Evolutionary conservation across 176 grass and related monocot species (phyloP).

Genomic region (Pontederia crassipes): DNA sequence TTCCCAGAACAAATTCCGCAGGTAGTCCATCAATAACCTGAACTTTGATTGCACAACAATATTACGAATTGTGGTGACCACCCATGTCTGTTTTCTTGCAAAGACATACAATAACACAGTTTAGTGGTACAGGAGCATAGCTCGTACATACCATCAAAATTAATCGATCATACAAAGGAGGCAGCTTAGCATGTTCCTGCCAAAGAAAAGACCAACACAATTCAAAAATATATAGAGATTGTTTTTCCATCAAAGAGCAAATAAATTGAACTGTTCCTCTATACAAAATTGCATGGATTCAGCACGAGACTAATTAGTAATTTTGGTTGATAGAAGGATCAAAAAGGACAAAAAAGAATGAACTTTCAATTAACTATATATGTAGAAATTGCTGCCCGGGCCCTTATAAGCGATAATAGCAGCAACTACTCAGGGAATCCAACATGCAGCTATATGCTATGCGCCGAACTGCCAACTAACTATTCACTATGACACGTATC

Average conservation of each 20-base stretch:
- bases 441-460: no score
- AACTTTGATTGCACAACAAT: constrained; percentile 31
- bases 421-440: no score
- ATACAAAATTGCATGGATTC: no score
- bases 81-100: neutral
- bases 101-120: neutral
- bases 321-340: no score
- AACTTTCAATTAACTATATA: no score
- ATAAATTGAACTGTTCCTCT: neutral
- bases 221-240: neutral
- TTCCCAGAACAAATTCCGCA: constrained; percentile 85
- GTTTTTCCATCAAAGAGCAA: neutral
- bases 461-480: no score
- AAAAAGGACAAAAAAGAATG: no score
- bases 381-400: no score
- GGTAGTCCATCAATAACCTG: constrained; percentile 94
- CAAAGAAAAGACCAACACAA: constrained; percentile 6
- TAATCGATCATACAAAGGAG: constrained; percentile 58
- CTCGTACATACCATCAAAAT: constrained; percentile 72
- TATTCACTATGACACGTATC: no score
- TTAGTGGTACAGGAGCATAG: constrained; percentile 2
- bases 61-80: constrained; percentile 16
- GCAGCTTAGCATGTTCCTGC: constrained; percentile 60
- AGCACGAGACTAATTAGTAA: no score
- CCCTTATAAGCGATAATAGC: no score